These are phyloP conservation scores for Sclerotiophoma versabilis DNA, from an alignment of 2,329 filamentous ascomycete genomes.

Conservation along the genomic window DNA sequence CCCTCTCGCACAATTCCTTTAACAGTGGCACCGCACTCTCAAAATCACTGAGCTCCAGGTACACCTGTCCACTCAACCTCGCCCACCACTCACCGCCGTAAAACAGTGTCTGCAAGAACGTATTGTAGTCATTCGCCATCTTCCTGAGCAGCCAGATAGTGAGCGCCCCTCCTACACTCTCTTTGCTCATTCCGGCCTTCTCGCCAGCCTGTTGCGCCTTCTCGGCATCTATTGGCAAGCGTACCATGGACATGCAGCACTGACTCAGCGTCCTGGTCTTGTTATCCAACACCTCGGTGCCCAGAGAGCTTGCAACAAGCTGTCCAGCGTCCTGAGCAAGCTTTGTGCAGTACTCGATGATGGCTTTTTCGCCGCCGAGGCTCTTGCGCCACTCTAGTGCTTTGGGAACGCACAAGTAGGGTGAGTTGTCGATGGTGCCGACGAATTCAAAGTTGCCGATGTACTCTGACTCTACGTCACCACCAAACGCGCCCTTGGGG, in stretches of 20 bases:
- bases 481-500: conserved; percentile 30
- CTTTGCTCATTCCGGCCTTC: conserved; percentile 26
- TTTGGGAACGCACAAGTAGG: conserved; percentile 75
- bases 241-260: conserved; percentile 76
- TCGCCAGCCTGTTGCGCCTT: conserved; percentile 34
- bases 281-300: conserved; percentile 77
- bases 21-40: conserved; percentile 70
- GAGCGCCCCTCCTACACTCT: conserved; percentile 36
- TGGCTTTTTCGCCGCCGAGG: conserved; percentile 76
- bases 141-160: conserved; percentile 51
- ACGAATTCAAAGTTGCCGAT: conserved; percentile 77
- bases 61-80: conserved; percentile 81
- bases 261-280: conserved; percentile 64
- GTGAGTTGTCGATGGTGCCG: conserved; percentile 75
- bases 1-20: conserved; percentile 62
- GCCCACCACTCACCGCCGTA: conserved; percentile 72
- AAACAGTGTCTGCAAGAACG: conserved; percentile 71
- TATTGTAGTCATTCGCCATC: conserved; percentile 67
- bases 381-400: conserved; percentile 74
- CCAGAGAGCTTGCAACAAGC: conserved; percentile 66
- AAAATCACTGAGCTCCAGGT: conserved; percentile 81
- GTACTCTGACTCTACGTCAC: conserved; percentile 64
- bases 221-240: conserved; percentile 67
- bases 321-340: conserved; percentile 71
- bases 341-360: conserved; percentile 67